phyloP scores from a whole-genome alignment of 2,329 filamentous ascomycete species.

The Lachnellula cervina region DNA sequence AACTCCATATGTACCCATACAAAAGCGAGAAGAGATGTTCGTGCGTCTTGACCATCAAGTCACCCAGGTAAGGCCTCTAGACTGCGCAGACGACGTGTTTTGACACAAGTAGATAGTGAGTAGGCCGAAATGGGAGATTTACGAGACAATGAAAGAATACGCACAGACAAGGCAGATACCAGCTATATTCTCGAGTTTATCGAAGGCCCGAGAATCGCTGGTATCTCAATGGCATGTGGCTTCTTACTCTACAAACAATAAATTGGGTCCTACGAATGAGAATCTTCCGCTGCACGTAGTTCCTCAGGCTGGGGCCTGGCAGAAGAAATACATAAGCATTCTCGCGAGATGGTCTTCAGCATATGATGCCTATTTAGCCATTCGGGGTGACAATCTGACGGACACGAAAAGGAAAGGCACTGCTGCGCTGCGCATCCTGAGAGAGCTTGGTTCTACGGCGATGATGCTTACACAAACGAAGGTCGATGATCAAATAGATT shows the following conservation, averaged over 20 bases:
- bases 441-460: conserved; percentile 17
- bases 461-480: too few species aligned
- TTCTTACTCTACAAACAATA: conserved; percentile 33
- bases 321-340: conserved; percentile 40
- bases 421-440: conserved; percentile 54
- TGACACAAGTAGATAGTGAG: conserved; percentile 10
- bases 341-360: conserved; percentile 51
- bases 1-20: conserved; percentile 13
- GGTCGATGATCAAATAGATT: too few species aligned
- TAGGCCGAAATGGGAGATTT: not conserved
- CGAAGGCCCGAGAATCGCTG: conserved; percentile 51
- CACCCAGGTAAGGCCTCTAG: conserved; percentile 8
- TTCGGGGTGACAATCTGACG: conserved; percentile 41
- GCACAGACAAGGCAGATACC: not conserved
- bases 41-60: conserved; percentile 15
- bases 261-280: conserved; percentile 15
- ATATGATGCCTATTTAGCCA: conserved; percentile 49
- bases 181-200: conserved; percentile 40
- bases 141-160: not conserved
- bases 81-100: not conserved
- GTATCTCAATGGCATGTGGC: conserved; percentile 49
- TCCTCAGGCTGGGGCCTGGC: conserved; percentile 1
- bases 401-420: conserved; percentile 50
- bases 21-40: conserved; percentile 14
- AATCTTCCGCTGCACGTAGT: too few species aligned